These are phyloP conservation scores for Botrytis porri DNA, from an alignment of 2,329 filamentous ascomycete genomes.

Conservation along the genomic window DNA sequence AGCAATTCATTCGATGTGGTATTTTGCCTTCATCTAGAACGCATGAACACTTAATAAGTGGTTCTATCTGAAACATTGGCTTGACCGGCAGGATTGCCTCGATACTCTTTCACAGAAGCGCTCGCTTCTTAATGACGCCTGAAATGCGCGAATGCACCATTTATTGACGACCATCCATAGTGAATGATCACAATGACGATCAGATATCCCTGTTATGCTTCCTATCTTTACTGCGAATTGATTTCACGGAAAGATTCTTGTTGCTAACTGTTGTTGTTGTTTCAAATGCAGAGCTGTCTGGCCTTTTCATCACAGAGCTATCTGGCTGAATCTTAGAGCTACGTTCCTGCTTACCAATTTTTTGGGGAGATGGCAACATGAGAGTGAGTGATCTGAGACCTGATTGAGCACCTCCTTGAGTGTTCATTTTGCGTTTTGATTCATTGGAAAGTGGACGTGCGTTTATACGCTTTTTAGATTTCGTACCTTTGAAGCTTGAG, in stretches of 20 bases:
- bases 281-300: slow-evolving; percentile 5
- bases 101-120: background rate
- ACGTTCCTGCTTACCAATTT: background rate
- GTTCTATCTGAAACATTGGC: background rate
- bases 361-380: background rate
- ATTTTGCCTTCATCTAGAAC: background rate
- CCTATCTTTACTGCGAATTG: background rate
- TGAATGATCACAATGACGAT: background rate
- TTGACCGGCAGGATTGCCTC: background rate
- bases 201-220: background rate
- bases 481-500: slow-evolving; percentile 19
- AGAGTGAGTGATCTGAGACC: background rate
- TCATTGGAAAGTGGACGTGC: background rate
- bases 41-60: background rate
- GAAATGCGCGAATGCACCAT: background rate
- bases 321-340: background rate
- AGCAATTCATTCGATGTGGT: background rate
- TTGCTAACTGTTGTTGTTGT: background rate
- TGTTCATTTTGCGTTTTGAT: background rate
- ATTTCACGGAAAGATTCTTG: background rate
- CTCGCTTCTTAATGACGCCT: background rate
- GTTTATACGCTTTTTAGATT: background rate
- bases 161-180: background rate
- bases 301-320: background rate
- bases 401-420: background rate